phyloP scores from a whole-genome alignment of 2,329 filamentous ascomycete genomes.

The Fusarium sp. region DNA sequence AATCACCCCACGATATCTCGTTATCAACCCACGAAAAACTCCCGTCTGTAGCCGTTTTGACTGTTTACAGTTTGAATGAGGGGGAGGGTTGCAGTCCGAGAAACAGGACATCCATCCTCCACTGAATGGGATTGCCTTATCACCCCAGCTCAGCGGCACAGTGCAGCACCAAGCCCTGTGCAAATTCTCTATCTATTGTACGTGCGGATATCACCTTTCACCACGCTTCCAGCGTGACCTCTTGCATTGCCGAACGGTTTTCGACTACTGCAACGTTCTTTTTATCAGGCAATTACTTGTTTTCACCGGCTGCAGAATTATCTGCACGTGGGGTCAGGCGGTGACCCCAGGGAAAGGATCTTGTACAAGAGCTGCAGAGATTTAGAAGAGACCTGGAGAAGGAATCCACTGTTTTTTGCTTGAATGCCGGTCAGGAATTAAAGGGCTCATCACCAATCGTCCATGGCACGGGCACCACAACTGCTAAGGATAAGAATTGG shows the following conservation, averaged over 20 bases:
- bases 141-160: slow-evolving; percentile 38
- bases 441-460: slow-evolving; percentile 31
- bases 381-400: slow-evolving; percentile 1
- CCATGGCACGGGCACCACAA: slow-evolving; percentile 36
- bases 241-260: slow-evolving; percentile 5
- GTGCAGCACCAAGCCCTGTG: slow-evolving; percentile 20
- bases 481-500: slow-evolving; percentile 1
- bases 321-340: slow-evolving; percentile 39
- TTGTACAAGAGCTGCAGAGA: slow-evolving; percentile 13
- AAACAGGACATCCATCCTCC: slow-evolving; percentile 13
- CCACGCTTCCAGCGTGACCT: slow-evolving; percentile 15
- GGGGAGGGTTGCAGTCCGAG: slow-evolving; percentile 29
- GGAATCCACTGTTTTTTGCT: slow-evolving; percentile 1
- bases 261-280: slow-evolving; percentile 34
- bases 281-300: slow-evolving; percentile 34
- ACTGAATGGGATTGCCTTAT: slow-evolving; percentile 39
- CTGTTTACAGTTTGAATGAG: background rate
- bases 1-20: slow-evolving; percentile 29
- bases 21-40: slow-evolving; percentile 29
- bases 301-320: slow-evolving; percentile 37
- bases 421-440: slow-evolving; percentile 4
- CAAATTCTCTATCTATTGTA: slow-evolving; percentile 14
- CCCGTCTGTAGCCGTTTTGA: slow-evolving; percentile 36
- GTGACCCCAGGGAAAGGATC: slow-evolving; percentile 30
- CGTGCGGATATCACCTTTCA: slow-evolving; percentile 26